A percentile compares a stretch with the other conserved stretches of the same genome.
phyloP scores from a whole-genome alignment of 192 early-diverging fungal species.

The Oehlia diaphana region DNA sequence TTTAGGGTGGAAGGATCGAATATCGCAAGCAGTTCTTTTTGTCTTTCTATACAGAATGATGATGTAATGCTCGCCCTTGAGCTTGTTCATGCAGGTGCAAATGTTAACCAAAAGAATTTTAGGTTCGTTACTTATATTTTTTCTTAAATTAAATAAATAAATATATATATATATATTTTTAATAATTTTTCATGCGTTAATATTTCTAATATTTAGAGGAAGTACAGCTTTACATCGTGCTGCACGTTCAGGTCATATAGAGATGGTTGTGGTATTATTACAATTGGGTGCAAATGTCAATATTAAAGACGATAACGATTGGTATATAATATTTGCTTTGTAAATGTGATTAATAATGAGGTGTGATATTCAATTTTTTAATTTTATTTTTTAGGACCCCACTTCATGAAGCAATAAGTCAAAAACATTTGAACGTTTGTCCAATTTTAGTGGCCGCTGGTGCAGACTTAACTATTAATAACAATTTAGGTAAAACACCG shows the following conservation, averaged over 20 bases:
- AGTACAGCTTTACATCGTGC: slow-evolving; percentile 72
- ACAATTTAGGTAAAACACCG: slow-evolving; percentile 31
- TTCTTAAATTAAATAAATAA: not conserved
- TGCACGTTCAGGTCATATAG: slow-evolving; percentile 53
- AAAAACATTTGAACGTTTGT: slow-evolving; percentile 39
- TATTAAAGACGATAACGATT: slow-evolving; percentile 48
- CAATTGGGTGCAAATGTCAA: slow-evolving; percentile 62
- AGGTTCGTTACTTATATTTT: slow-evolving; percentile 2
- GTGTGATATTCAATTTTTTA: no score
- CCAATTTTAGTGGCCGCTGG: slow-evolving; percentile 38
- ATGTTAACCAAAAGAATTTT: slow-evolving; percentile 40
- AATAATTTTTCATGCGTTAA: no score
- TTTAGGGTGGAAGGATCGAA: slow-evolving; percentile 38
- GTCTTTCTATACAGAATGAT: slow-evolving; percentile 41
- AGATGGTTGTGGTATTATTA: slow-evolving; percentile 52
- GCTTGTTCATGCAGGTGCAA: slow-evolving; percentile 37
- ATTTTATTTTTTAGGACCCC: slow-evolving; percentile 33
- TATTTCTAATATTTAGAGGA: slow-evolving; percentile 35
- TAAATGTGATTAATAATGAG: no score
- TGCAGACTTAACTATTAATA: slow-evolving; percentile 30
- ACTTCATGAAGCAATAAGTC: slow-evolving; percentile 43
- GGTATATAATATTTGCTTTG: slow-evolving; percentile 1
- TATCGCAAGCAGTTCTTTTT: slow-evolving; percentile 31
- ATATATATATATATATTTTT: no score
- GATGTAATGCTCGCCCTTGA: slow-evolving; percentile 45